Evolutionary conservation across 441 rosid genomes (phyloP).

Genomic region (Eugenia klotzschiana): DNA sequence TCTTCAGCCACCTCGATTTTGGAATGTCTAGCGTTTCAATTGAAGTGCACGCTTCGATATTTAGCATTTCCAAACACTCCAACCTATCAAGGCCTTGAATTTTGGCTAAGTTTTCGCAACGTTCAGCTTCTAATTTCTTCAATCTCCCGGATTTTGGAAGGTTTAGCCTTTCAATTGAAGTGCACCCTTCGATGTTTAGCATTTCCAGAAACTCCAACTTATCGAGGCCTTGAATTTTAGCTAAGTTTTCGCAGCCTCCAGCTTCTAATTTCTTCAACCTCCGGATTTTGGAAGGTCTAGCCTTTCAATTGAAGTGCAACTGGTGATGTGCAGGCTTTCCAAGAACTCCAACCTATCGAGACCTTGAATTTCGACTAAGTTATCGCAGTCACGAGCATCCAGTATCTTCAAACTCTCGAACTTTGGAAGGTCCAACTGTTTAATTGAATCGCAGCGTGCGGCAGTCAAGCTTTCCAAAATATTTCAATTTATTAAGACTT

Average conservation of each 20-base stretch:
- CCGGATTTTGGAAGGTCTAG: accelerated
- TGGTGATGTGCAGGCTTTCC: accelerated
- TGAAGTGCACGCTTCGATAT: neutral
- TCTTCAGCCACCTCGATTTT: neutral
- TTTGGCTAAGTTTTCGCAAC: accelerated
- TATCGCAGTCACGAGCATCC: accelerated
- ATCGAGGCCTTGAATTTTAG: accelerated
- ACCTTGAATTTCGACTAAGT: neutral
- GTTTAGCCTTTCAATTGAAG: neutral
- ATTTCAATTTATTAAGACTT: neutral
- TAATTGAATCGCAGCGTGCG: no score
- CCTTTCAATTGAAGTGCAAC: neutral
- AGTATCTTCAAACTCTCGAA: neutral
- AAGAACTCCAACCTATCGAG: neutral
- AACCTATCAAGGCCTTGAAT: neutral
- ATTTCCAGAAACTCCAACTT: neutral
- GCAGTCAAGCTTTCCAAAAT: neutral
- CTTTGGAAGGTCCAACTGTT: neutral
- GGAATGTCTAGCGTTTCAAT: neutral
- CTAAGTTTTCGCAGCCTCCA: accelerated
- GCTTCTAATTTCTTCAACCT: accelerated
- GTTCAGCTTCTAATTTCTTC: accelerated
- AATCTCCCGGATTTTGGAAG: neutral
- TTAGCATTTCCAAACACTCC: neutral
- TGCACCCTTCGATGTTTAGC: accelerated